A percentile compares a stretch with the other conserved stretches of the same genome.
Evolutionary conservation across 208 protist genomes (phyloP).

Genomic region (Leishmania martiniquensis): DNA sequence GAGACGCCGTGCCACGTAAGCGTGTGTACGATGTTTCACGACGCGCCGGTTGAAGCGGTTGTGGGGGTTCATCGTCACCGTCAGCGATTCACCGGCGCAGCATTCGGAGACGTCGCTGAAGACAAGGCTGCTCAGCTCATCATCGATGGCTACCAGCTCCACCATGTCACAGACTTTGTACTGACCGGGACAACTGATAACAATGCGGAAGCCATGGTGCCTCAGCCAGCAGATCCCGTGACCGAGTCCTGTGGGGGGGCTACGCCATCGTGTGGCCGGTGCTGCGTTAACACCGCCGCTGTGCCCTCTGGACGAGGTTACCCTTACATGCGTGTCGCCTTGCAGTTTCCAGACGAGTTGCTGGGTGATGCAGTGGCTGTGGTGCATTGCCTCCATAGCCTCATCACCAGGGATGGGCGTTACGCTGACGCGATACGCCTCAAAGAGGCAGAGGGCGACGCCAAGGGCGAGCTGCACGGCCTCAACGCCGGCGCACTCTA

Average conservation of each 20-base stretch:
- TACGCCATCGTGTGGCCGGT: neutral
- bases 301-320: neutral
- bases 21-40: conserved; percentile 66
- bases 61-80: conserved; percentile 48
- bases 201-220: neutral
- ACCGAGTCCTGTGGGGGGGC: neutral
- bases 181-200: conserved; percentile 7
- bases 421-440: conserved; percentile 23
- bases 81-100: neutral
- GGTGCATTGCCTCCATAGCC: conserved; percentile 45
- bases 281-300: neutral
- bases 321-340: conserved; percentile 50
- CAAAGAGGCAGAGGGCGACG: neutral
- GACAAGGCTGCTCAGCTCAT: conserved; percentile 14
- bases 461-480: neutral
- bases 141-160: conserved; percentile 28
- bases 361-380: conserved; percentile 73
- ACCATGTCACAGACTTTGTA: conserved; percentile 32
- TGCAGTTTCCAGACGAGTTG: conserved; percentile 92
- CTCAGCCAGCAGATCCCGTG: too few relatives aligned
- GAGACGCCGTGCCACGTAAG: neutral
- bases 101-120: neutral
- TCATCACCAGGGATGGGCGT: conserved; percentile 42
- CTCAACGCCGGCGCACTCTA: neutral
- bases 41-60: conserved; percentile 55